Evolutionary conservation across 495 filamentous ascomycete genomes (phyloP).

Genomic region (Tricharina praecox): DNA sequence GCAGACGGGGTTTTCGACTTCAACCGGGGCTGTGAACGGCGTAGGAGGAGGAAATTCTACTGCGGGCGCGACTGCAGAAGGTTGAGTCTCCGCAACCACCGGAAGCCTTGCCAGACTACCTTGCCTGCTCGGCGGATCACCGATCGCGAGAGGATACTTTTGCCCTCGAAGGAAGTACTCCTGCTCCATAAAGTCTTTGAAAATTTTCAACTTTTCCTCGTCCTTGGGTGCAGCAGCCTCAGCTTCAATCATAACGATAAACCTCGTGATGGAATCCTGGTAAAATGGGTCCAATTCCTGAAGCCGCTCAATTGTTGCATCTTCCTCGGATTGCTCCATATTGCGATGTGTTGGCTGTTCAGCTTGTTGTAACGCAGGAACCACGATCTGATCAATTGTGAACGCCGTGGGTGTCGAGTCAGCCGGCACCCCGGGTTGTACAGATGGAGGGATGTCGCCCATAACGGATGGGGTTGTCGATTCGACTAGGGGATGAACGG

Average conservation of each 20-base stretch:
- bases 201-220: conserved; percentile 22
- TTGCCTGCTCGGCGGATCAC: conserved; percentile 18
- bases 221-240: conserved; percentile 21
- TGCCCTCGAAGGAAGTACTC: conserved; percentile 24
- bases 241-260: conserved; percentile 22
- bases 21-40: too few relatives aligned
- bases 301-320: conserved; percentile 10
- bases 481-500: too few relatives aligned
- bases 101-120: conserved; percentile 6
- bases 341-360: too few relatives aligned
- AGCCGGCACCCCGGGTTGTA: too few relatives aligned
- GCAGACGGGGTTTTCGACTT: too few relatives aligned
- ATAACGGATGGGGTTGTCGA: too few relatives aligned
- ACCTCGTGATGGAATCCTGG: conserved; percentile 21
- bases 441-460: too few relatives aligned
- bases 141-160: conserved; percentile 21
- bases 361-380: too few relatives aligned
- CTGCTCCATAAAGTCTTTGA: conserved; percentile 24
- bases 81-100: background rate
- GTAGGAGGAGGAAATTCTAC: too few relatives aligned
- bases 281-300: conserved; percentile 21
- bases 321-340: conserved; percentile 14
- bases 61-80: too few relatives aligned
- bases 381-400: too few relatives aligned
- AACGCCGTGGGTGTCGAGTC: too few relatives aligned